These are phyloP conservation scores for Hypoxylon rickii DNA, from an alignment of 495 filamentous ascomycete genomes.

Conservation along the genomic window DNA sequence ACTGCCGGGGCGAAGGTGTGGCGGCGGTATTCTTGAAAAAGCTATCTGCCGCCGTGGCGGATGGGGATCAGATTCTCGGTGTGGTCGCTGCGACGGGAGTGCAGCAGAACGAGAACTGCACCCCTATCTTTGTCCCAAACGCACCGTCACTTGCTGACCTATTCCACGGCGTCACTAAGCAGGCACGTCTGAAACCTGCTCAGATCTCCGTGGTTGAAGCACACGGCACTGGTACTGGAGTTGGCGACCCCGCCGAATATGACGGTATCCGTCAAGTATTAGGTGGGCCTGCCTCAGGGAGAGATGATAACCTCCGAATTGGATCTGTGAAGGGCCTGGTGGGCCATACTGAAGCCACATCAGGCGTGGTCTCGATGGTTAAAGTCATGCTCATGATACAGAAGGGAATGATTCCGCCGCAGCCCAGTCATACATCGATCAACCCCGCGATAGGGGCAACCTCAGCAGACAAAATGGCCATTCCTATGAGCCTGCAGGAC, in stretches of 20 bases:
- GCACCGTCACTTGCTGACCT: constrained; percentile 35
- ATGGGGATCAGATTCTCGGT: constrained; percentile 56
- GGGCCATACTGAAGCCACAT: constrained; percentile 56
- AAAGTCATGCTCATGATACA: constrained; percentile 58
- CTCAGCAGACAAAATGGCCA: constrained; percentile 43
- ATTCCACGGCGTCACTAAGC: constrained; percentile 28
- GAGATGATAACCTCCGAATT: constrained; percentile 38
- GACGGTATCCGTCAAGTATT: constrained; percentile 39
- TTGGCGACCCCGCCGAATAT: constrained; percentile 46
- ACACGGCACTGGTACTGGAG: constrained; percentile 51
- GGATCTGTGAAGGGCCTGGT: constrained; percentile 55
- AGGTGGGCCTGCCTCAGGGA: constrained; percentile 39
- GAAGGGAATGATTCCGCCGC: constrained; percentile 46
- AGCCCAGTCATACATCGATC: constrained; percentile 45
- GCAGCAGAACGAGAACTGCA: constrained; percentile 49
- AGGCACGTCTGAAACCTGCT: constrained; percentile 23
- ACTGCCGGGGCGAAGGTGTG: constrained; percentile 62
- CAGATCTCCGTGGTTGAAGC: constrained; percentile 40
- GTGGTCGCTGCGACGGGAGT: constrained; percentile 55
- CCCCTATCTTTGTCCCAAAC: constrained; percentile 47
- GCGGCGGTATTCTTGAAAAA: constrained; percentile 57
- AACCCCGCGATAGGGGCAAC: constrained; percentile 44
- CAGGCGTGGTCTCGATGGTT: constrained; percentile 49
- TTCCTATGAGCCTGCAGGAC: constrained; percentile 35
- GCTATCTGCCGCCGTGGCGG: constrained; percentile 49